A percentile compares a stretch with the other conserved stretches of the same genome.
These are phyloP conservation scores for Aspergillus incahuasiensis DNA, from an alignment of 495 filamentous ascomycete genomes.

Conservation along the genomic window DNA sequence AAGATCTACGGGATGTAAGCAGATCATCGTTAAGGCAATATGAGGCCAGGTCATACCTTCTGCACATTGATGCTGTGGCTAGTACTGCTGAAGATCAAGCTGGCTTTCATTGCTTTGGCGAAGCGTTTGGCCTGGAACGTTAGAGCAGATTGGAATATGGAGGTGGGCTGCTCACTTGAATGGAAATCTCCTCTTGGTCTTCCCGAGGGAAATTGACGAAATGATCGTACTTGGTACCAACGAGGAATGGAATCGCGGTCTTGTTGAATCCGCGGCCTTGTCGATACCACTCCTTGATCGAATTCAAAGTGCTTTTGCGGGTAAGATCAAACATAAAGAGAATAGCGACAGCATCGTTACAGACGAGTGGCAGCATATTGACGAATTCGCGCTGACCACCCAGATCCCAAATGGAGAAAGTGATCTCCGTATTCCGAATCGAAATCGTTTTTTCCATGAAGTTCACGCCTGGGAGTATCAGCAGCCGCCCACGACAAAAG, in stretches of 20 bases:
- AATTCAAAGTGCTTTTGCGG: conserved; percentile 95
- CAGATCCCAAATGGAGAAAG: conserved; percentile 98
- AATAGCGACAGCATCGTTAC: conserved; percentile 97
- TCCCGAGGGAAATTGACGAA: conserved; percentile 97
- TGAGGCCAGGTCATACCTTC: conserved; percentile 58
- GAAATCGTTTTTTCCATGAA: conserved; percentile 99
- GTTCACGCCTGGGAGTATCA: conserved; percentile 64
- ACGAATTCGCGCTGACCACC: conserved; percentile 98
- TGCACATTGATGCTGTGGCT: conserved; percentile 99
- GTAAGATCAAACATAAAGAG: conserved; percentile 99
- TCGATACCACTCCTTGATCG: conserved; percentile 99
- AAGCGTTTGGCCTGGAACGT: conserved; percentile 76
- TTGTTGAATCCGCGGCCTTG: conserved; percentile 99
- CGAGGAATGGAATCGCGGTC: conserved; percentile 93
- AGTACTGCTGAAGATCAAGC: conserved; percentile 95
- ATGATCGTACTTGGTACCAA: conserved; percentile 98
- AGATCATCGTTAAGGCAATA: not conserved
- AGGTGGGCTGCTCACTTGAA: conserved; percentile 57
- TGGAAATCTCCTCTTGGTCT: conserved; percentile 96
- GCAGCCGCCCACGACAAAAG: not conserved
- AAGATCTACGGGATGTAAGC: conserved; percentile 68
- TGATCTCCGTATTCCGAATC: conserved; percentile 99
- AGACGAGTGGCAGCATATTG: conserved; percentile 97
- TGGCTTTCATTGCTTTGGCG: conserved; percentile 96
- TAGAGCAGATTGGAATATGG: not conserved